Evolutionary conservation across 2,329 filamentous ascomycete species (phyloP).

Genomic region (Mycosphaerella sp.): DNA sequence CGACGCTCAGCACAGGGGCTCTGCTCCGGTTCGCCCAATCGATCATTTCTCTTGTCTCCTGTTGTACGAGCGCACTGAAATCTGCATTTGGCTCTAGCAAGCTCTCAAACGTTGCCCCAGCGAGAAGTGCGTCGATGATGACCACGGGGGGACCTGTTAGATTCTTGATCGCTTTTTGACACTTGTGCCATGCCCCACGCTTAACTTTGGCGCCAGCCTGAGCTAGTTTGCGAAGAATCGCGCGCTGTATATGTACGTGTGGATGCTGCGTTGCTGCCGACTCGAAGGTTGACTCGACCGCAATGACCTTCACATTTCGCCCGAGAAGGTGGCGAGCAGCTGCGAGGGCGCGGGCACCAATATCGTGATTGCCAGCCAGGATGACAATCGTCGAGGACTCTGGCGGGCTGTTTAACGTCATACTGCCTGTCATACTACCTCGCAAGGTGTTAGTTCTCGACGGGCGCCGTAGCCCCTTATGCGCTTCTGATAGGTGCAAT

Average conservation of each 20-base stretch:
- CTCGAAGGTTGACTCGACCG: slow-evolving; percentile 80
- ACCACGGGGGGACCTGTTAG: slow-evolving; percentile 63
- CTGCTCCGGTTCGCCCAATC: slow-evolving; percentile 89
- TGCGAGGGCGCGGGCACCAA: slow-evolving; percentile 74
- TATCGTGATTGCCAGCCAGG: slow-evolving; percentile 92
- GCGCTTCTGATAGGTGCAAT: slow-evolving; percentile 38
- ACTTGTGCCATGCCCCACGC: slow-evolving; percentile 49
- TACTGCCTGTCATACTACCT: slow-evolving; percentile 54
- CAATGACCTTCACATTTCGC: slow-evolving; percentile 70
- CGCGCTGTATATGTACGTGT: slow-evolving; percentile 71
- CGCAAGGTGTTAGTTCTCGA: slow-evolving; percentile 43
- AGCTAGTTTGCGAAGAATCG: slow-evolving; percentile 72
- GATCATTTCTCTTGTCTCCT: slow-evolving; percentile 80
- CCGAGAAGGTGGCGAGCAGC: slow-evolving; percentile 82
- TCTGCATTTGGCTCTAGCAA: slow-evolving; percentile 50
- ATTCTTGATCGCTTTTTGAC: slow-evolving; percentile 48
- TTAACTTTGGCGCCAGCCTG: slow-evolving; percentile 54
- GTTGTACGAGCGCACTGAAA: slow-evolving; percentile 57
- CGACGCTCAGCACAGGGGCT: slow-evolving; percentile 76
- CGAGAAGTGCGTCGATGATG: slow-evolving; percentile 83
- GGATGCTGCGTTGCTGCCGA: slow-evolving; percentile 74
- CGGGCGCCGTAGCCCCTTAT: slow-evolving; percentile 21
- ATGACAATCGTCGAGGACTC: slow-evolving; percentile 57
- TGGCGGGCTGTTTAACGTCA: slow-evolving; percentile 44
- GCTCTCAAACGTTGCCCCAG: slow-evolving; percentile 83